These are phyloP conservation scores for Hypocreales sp. DNA, from an alignment of 2,329 filamentous ascomycete species.

Conservation along the genomic window DNA sequence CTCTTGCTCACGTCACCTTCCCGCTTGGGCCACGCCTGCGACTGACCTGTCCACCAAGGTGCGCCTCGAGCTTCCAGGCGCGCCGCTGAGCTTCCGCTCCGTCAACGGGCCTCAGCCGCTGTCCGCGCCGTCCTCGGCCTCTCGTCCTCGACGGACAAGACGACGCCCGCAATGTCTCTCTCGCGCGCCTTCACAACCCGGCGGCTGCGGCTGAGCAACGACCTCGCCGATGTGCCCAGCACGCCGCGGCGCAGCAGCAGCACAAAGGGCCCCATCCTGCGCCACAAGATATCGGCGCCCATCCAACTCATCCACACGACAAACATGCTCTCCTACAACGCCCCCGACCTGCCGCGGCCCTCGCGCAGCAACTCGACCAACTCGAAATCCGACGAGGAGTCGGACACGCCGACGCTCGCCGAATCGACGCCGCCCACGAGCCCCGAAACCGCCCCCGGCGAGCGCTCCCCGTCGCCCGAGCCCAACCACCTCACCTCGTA, in stretches of 20 bases:
- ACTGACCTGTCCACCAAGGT: too few species aligned
- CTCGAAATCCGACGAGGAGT: constrained; percentile 54
- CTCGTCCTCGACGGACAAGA: too few species aligned
- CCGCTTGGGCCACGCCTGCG: too few species aligned
- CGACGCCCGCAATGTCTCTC: constrained; percentile 33
- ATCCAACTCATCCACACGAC: constrained; percentile 84
- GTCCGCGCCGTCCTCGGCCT: too few species aligned
- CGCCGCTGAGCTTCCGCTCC: neutral
- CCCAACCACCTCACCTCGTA: constrained; percentile 55
- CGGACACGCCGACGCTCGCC: constrained; percentile 43
- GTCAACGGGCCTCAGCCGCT: too few species aligned
- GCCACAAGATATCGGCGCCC: constrained; percentile 72
- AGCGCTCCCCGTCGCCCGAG: constrained; percentile 37
- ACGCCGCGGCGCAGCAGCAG: constrained; percentile 34
- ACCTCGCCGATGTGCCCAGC: constrained; percentile 24
- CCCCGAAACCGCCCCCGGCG: constrained; percentile 47
- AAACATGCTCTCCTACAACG: constrained; percentile 91
- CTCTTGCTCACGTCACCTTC: constrained; percentile 4
- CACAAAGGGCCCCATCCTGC: constrained; percentile 30
- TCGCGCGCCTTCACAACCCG: constrained; percentile 58
- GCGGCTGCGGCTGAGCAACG: constrained; percentile 38
- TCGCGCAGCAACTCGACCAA: constrained; percentile 34
- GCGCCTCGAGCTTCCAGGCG: neutral
- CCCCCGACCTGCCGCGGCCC: constrained; percentile 58
- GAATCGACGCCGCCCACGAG: constrained; percentile 50